A percentile compares a stretch with the other conserved stretches of the same genome.
These are phyloP conservation scores for Avicennia marina DNA, from an alignment of 257 asterid genomes.

Conservation along the genomic window DNA sequence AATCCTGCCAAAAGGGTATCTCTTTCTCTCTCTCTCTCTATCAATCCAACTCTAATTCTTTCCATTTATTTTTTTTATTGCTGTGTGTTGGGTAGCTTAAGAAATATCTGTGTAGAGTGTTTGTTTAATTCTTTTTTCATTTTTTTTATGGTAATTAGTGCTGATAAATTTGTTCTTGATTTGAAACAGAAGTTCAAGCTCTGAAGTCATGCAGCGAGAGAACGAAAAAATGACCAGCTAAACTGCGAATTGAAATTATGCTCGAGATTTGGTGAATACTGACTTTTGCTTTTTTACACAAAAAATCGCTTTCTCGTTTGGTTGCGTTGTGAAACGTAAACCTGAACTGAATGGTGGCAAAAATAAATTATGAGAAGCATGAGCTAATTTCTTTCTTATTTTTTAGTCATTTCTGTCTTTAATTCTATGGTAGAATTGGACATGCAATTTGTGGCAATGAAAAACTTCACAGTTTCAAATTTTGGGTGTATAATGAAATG, in stretches of 20 bases:
- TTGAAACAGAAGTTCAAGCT: conserved; percentile 62
- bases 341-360: too few species aligned
- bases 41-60: neutral
- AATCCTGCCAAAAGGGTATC: conserved; percentile 64
- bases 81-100: too few species aligned
- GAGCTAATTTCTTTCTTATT: too few species aligned
- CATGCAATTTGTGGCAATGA: neutral
- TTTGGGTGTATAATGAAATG: too few species aligned
- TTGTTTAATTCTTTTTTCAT: neutral
- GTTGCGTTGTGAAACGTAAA: too few species aligned
- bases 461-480: too few species aligned
- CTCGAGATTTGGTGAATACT: too few species aligned
- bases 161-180: neutral
- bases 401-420: neutral
- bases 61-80: neutral
- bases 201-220: conserved; percentile 61
- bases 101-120: too few species aligned
- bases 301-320: too few species aligned
- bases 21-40: neutral
- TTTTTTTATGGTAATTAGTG: neutral
- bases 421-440: neutral
- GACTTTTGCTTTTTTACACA: too few species aligned
- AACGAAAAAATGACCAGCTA: conserved; percentile 30
- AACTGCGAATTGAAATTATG: conserved; percentile 16
- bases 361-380: too few species aligned